Base-by-base conservation (phyloP, 140 eudicot genomes). In the Cichorium intybus region DNA sequence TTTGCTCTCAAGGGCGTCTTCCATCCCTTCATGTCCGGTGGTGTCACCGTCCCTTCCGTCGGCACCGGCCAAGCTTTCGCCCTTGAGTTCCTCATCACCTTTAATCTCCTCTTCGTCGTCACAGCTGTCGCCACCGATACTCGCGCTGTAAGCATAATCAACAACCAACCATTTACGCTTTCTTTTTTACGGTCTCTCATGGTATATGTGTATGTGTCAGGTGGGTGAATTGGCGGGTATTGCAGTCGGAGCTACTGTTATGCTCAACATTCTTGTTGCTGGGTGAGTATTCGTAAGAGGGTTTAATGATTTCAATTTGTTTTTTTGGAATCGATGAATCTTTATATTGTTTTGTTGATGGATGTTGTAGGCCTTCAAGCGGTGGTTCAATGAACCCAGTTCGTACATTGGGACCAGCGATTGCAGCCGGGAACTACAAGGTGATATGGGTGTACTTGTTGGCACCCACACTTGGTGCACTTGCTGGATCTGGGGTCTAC, bases 381-480 rank as follows among this genome's bases (percentile, higher is more conserved):
- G 98, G 98, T 60, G 98, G 52, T 20, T 87, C 98, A 7, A 91
- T 91, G 98, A 91, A 91, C 63, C 98, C 96, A 0, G 95, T 83
- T 14, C 79, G 98, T 20, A 88, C 98, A 0, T 69, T 91, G 5
- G 98, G 98, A 22, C 98, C 98, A 39, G 98, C 98, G 0, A 27
- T 87, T 26, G 98, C 98, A 56, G 79, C 96, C 24, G 96, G 98
- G 75, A 85, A 85, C 46, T 91, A 87, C 89, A 77, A 60, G 27
- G 62, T 71, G 11, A 50, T 91, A 48, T 91, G 98, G 98, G 37
- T 91, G 15, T 91, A 91, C 77, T 24, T 87, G 68, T 64, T 87
- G 79, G 96, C 98, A 0, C 98, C 98, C 0, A 79, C 87, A 5
- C 83, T 91, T 1, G 98, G 98, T 20, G 98, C 95, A 7, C 18